These are phyloP conservation scores for Kluyveromyces sp. DNA, from an alignment of 1,139 yeast species.

Conservation along the genomic window DNA sequence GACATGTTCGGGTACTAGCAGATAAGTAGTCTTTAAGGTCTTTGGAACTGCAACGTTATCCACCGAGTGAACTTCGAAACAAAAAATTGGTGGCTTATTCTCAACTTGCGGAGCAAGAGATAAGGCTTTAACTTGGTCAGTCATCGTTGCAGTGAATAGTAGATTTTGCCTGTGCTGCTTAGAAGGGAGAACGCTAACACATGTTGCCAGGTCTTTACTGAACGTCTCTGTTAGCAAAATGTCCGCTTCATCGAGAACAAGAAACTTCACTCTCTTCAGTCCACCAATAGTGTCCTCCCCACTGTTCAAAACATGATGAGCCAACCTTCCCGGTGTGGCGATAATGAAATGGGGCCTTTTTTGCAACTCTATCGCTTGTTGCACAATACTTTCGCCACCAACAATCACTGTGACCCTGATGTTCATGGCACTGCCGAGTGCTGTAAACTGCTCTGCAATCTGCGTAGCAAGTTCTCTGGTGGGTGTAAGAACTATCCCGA, in stretches of 20 bases:
- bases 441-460: slow-evolving; percentile 93
- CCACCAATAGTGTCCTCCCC: slow-evolving; percentile 88
- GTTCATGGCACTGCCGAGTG: slow-evolving; percentile 85
- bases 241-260: slow-evolving; percentile 96
- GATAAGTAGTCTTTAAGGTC: slow-evolving; percentile 51
- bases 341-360: slow-evolving; percentile 87
- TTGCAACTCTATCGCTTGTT: slow-evolving; percentile 77
- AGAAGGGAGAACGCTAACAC: slow-evolving; percentile 66
- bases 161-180: slow-evolving; percentile 75
- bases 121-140: slow-evolving; percentile 81
- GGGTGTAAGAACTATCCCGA: slow-evolving; percentile 84
- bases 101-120: slow-evolving; percentile 59
- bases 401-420: slow-evolving; percentile 74
- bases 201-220: slow-evolving; percentile 66
- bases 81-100: slow-evolving; percentile 60
- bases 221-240: slow-evolving; percentile 78
- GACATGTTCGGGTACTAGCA: slow-evolving; percentile 70
- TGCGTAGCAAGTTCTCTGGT: slow-evolving; percentile 94
- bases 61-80: slow-evolving; percentile 73
- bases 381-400: slow-evolving; percentile 91
- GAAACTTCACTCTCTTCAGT: slow-evolving; percentile 62
- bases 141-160: slow-evolving; percentile 91
- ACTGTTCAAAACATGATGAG: slow-evolving; percentile 81
- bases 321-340: slow-evolving; percentile 96
- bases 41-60: slow-evolving; percentile 74